A percentile compares a stretch with the other conserved stretches of the same genome.
phyloP scores from a whole-genome alignment of 2,329 filamentous ascomycete species.

The Scedosporium minutisporum region DNA sequence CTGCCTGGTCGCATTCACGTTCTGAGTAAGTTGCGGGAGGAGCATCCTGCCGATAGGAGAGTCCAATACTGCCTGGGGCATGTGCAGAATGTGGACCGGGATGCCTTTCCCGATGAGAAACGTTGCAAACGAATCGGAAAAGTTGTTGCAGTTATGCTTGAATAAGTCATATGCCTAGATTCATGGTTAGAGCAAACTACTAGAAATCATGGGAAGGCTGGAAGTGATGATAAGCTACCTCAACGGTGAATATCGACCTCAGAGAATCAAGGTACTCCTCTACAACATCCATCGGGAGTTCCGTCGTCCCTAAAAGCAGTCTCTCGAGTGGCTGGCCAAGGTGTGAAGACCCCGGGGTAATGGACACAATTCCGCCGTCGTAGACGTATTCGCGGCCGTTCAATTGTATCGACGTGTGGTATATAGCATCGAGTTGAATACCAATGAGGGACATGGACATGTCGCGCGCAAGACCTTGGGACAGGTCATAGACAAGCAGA shows the following conservation, averaged over 20 bases:
- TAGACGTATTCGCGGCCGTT: slow-evolving; percentile 83
- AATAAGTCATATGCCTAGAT: slow-evolving; percentile 74
- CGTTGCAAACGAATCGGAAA: slow-evolving; percentile 83
- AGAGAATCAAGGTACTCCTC: slow-evolving; percentile 81
- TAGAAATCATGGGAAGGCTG: too few species aligned
- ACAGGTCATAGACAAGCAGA: slow-evolving; percentile 71
- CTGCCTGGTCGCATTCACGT: slow-evolving; percentile 38
- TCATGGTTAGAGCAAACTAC: not conserved
- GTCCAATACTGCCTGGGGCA: slow-evolving; percentile 75
- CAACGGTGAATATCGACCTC: slow-evolving; percentile 69
- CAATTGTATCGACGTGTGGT: slow-evolving; percentile 86
- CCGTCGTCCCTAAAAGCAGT: slow-evolving; percentile 64
- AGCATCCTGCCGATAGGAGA: slow-evolving; percentile 86
- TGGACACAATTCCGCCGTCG: slow-evolving; percentile 76
- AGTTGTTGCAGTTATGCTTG: slow-evolving; percentile 96
- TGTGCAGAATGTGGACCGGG: slow-evolving; percentile 72
- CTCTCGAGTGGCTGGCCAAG: slow-evolving; percentile 75
- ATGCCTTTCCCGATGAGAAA: slow-evolving; percentile 86
- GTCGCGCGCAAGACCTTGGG: slow-evolving; percentile 46
- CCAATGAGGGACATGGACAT: slow-evolving; percentile 44
- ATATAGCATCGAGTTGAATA: slow-evolving; percentile 76
- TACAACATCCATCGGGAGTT: slow-evolving; percentile 71
- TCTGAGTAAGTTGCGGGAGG: slow-evolving; percentile 54
- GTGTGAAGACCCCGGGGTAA: slow-evolving; percentile 72
- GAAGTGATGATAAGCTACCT: slow-evolving; percentile 44